Percentiles rank a stretch among this genome's conserved stretches.
phyloP scores from a whole-genome alignment of 306 rosid species.

The Vicia faba region DNA sequence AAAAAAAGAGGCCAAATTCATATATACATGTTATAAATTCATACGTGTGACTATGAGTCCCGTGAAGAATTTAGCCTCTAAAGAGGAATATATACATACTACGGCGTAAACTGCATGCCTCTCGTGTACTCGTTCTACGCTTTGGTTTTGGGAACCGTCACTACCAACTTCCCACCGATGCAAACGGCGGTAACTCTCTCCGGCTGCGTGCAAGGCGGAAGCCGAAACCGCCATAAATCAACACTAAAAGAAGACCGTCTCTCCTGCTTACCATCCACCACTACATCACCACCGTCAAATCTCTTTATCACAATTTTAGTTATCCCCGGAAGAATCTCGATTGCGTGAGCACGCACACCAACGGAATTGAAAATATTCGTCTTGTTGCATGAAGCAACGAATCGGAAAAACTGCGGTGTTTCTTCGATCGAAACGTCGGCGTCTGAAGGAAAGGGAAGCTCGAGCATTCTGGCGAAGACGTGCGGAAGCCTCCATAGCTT shows the following conservation, averaged over 20 bases:
- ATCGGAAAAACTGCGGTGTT: conserved; percentile 46
- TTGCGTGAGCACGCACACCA: conserved; percentile 46
- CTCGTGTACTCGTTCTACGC: conserved; percentile 7
- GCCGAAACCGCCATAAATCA: conserved; percentile 53
- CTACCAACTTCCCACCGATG: conserved; percentile 48
- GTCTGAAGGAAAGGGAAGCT: conserved; percentile 53
- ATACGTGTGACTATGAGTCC: background rate
- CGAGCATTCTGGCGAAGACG: conserved; percentile 52
- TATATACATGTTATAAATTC: background rate
- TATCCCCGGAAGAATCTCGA: conserved; percentile 55
- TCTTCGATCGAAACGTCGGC: conserved; percentile 57
- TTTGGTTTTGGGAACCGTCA: conserved; percentile 56
- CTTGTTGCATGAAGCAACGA: conserved; percentile 34
- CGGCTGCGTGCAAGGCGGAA: conserved; percentile 53
- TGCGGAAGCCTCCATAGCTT: conserved; percentile 62
- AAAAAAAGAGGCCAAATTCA: conserved; percentile 11
- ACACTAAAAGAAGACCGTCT: background rate
- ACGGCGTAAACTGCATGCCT: background rate
- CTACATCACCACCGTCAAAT: conserved; percentile 41
- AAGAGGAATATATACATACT: background rate
- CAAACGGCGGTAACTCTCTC: conserved; percentile 51
- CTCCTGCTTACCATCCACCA: background rate
- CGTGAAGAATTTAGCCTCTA: background rate
- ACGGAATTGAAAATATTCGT: background rate
- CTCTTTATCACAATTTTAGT: conserved; percentile 48